Percentiles rank a stretch among this genome's conserved stretches.
Conservation (phyloP, 345 rosid species). For the Eucalyptus sideroxylon region DNA sequence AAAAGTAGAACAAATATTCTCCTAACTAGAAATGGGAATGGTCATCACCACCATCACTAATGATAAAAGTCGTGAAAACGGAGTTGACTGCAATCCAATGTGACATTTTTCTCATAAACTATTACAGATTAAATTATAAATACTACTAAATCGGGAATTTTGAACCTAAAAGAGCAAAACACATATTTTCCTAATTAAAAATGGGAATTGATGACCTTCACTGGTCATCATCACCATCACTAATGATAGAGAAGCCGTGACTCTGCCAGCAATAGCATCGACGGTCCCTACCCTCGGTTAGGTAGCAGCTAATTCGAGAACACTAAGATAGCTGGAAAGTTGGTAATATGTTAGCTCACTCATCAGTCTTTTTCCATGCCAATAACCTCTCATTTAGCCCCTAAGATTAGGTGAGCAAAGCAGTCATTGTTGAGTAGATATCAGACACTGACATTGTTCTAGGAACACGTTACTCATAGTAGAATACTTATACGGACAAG, state of each 20-base stretch:
- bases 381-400: neutral
- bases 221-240: neutral
- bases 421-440: neutral
- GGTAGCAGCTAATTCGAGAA: neutral
- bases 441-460: neutral
- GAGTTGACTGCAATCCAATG: too few relatives aligned
- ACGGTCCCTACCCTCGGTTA: neutral
- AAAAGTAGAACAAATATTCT: too few relatives aligned
- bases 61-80: fast-evolving
- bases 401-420: neutral
- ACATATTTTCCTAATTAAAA: neutral
- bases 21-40: neutral
- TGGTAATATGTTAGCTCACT: neutral
- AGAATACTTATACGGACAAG: neutral
- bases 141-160: neutral
- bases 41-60: neutral
- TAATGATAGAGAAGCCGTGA: neutral
- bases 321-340: neutral
- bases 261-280: neutral
- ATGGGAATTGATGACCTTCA: neutral
- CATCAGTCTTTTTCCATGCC: neutral
- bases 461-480: neutral
- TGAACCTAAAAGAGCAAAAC: neutral
- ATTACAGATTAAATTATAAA: neutral
- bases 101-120: neutral